Conservation (phyloP, 345 rosid species). For the Nasturtium officinale region DNA sequence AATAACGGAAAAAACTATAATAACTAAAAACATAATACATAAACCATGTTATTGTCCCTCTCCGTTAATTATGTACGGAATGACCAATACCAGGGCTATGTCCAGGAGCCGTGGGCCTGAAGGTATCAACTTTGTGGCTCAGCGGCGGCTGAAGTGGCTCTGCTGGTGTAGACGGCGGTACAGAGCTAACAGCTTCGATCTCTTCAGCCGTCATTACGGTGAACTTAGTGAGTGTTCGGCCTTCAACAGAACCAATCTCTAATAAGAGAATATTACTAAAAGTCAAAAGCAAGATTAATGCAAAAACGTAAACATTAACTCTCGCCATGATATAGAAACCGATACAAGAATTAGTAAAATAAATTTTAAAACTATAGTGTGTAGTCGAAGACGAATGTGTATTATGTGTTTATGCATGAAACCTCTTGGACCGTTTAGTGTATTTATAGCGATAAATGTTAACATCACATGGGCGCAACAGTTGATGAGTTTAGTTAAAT, state of each 20-base stretch:
- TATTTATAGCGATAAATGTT: conserved; percentile 27
- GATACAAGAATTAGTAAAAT: conserved; percentile 21
- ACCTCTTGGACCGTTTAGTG: conserved; percentile 23
- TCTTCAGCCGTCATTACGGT: not conserved
- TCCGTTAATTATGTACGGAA: conserved; percentile 33
- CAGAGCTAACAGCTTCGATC: conserved; percentile 9
- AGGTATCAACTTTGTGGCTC: conserved; percentile 36
- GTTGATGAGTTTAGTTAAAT: not conserved
- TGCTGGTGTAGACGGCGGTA: not conserved
- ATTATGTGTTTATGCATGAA: conserved; percentile 35
- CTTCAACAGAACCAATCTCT: conserved; percentile 22
- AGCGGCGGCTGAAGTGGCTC: conserved; percentile 22
- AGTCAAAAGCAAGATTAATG: conserved; percentile 30
- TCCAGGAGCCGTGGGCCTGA: conserved; percentile 56
- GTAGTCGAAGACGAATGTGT: conserved; percentile 20
- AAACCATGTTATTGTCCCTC: conserved; percentile 5
- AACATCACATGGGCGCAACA: conserved; percentile 33
- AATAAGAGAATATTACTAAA: not conserved
- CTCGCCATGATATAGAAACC: conserved; percentile 24
- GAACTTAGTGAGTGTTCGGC: conserved; percentile 27
- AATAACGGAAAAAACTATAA: conserved; percentile 2
- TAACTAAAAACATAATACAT: not conserved
- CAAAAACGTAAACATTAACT: conserved; percentile 36
- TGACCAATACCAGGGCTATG: conserved; percentile 68
- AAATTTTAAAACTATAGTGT: not conserved